These are phyloP conservation scores for Cotoneaster glaucophyllus DNA, from an alignment of 306 rosid species.

Conservation along the genomic window DNA sequence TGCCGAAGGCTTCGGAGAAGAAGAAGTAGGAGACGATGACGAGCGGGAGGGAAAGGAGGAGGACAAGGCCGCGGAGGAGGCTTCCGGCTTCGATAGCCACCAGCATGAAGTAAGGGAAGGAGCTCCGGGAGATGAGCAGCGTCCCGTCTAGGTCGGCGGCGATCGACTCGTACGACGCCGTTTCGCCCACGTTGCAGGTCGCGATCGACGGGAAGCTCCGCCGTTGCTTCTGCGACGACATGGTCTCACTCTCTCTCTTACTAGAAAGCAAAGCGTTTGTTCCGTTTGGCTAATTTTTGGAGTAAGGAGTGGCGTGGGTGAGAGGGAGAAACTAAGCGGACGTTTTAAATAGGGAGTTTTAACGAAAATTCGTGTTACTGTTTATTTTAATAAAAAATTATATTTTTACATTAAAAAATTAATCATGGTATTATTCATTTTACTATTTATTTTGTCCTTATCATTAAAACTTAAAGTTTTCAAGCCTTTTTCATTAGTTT, in stretches of 20 bases:
- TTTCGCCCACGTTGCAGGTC: conserved; percentile 17
- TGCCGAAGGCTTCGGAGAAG: conserved; percentile 82
- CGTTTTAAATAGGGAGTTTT: conserved; percentile 52
- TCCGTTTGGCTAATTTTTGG: neutral
- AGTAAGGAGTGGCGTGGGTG: neutral
- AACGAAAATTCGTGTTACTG: too few species aligned
- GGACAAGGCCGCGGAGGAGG: conserved; percentile 77
- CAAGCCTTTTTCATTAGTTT: too few species aligned
- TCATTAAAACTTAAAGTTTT: too few species aligned
- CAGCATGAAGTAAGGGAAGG: conserved; percentile 92
- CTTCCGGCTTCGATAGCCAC: conserved; percentile 96
- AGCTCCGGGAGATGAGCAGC: conserved; percentile 65
- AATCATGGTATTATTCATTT: too few species aligned
- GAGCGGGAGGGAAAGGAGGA: conserved; percentile 76
- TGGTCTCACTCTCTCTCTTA: neutral
- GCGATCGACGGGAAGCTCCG: conserved; percentile 53
- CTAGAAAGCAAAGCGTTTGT: neutral
- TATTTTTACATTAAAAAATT: too few species aligned
- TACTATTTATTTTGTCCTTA: too few species aligned
- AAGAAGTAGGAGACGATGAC: conserved; percentile 74
- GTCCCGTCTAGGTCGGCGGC: conserved; percentile 98
- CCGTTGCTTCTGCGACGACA: conserved; percentile 36
- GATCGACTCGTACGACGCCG: conserved; percentile 41
- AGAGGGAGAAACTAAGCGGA: neutral
- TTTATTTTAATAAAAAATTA: too few species aligned